phyloP scores from a whole-genome alignment of 495 filamentous ascomycete genomes.

The Aspergillus coremiiformis region DNA sequence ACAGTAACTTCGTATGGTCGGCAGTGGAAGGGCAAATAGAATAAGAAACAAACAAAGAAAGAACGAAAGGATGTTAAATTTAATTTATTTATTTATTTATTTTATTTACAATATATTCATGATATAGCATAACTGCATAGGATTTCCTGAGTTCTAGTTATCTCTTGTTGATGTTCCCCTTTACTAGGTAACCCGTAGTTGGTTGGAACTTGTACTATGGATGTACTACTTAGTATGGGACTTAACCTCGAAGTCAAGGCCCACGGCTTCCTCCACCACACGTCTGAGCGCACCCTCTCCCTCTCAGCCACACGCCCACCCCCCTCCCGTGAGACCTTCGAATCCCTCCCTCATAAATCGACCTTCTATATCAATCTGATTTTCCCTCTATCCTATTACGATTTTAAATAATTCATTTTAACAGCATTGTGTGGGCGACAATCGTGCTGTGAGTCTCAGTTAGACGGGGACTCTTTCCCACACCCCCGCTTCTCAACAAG shows the following conservation, averaged over 20 bases:
- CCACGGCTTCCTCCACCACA: conserved; percentile 12
- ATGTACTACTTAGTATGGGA: background rate
- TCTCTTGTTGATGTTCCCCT: background rate
- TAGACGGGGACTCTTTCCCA: conserved; percentile 15
- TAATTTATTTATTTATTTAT: background rate
- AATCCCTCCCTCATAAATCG: conserved; percentile 1
- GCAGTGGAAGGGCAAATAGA: background rate
- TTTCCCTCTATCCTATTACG: background rate
- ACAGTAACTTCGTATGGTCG: background rate
- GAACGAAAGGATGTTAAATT: background rate
- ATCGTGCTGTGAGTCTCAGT: conserved; percentile 3
- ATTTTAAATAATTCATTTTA: background rate
- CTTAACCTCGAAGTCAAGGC: conserved; percentile 2
- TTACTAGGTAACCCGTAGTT: background rate
- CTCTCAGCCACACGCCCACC: conserved; percentile 15
- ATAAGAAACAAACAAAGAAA: background rate
- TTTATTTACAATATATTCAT: background rate
- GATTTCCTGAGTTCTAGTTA: background rate
- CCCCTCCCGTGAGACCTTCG: background rate
- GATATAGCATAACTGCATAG: no score
- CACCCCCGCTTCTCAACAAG: conserved; percentile 20
- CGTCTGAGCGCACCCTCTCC: conserved; percentile 15
- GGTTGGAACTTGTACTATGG: background rate
- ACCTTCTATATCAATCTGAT: background rate
- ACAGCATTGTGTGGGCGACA: background rate